phyloP scores from a whole-genome alignment of 2,329 filamentous ascomycete genomes.

The Colletotrichum cordylinicola region DNA sequence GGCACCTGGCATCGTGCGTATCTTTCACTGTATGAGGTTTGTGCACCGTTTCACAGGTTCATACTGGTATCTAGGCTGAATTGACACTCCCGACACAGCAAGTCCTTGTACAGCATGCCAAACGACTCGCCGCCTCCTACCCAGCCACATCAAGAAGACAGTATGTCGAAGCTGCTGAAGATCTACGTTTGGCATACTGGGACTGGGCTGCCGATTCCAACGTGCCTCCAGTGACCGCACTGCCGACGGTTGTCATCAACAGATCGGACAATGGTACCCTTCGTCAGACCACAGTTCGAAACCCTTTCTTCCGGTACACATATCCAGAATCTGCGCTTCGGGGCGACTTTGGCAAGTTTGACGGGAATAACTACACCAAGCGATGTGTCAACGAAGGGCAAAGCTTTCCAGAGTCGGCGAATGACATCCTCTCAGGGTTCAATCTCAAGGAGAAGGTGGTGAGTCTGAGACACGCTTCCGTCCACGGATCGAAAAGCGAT shows the following conservation, averaged over 20 bases:
- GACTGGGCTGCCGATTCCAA: slow-evolving; percentile 53
- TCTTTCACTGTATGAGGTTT: slow-evolving; percentile 31
- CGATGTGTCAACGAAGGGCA: slow-evolving; percentile 10
- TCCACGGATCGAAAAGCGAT: not conserved
- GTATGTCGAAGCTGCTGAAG: slow-evolving; percentile 52
- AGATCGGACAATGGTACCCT: slow-evolving; percentile 40
- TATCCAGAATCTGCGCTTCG: slow-evolving; percentile 48
- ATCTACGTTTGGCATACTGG: slow-evolving; percentile 57
- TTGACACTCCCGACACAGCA: slow-evolving; percentile 23
- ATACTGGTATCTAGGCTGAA: not conserved
- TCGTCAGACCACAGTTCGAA: slow-evolving; percentile 42
- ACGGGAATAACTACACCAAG: slow-evolving; percentile 4
- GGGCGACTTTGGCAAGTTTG: slow-evolving; percentile 41
- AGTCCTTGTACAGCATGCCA: slow-evolving; percentile 28
- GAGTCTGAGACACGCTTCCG: slow-evolving; percentile 26
- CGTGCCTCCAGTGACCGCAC: slow-evolving; percentile 48
- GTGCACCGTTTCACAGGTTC: slow-evolving; percentile 23
- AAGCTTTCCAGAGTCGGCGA: slow-evolving; percentile 46
- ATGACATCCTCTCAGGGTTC: slow-evolving; percentile 33
- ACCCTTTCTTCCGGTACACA: slow-evolving; percentile 58
- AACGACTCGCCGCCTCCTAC: slow-evolving; percentile 25
- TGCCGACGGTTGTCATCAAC: slow-evolving; percentile 42
- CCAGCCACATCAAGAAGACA: not conserved
- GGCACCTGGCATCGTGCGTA: slow-evolving; percentile 26
- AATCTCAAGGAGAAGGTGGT: slow-evolving; percentile 48